Percentiles rank a stretch among this genome's conserved stretches.
Conservation (phyloP, 225 moss, liverwort and hornwort genomes). For the Bryum argenteum region DNA sequence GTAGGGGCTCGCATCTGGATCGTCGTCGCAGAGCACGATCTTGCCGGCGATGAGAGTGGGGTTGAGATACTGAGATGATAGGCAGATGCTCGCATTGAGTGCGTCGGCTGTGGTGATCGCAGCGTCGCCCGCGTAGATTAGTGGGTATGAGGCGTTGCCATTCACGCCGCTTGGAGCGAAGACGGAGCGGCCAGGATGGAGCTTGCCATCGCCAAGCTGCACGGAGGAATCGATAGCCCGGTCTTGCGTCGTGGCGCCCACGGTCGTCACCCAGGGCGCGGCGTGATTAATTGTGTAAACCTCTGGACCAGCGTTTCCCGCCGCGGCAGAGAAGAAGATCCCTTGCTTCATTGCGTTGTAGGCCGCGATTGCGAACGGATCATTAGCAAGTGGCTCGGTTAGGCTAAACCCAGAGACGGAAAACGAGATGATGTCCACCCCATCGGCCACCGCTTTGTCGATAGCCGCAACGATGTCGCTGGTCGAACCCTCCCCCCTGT, state of each 20-base stretch:
- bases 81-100: not conserved
- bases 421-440: slow-evolving; percentile 47
- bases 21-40: not conserved
- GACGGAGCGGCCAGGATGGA: slow-evolving; percentile 29
- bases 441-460: slow-evolving; percentile 51
- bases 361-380: slow-evolving; percentile 32
- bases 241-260: slow-evolving; percentile 47
- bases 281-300: slow-evolving; percentile 31
- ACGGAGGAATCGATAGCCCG: slow-evolving; percentile 10
- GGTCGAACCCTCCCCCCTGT: slow-evolving; percentile 4
- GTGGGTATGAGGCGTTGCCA: not conserved
- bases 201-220: slow-evolving; percentile 36
- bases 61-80: not conserved
- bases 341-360: slow-evolving; percentile 48
- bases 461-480: slow-evolving; percentile 50
- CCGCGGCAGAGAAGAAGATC: slow-evolving; percentile 38
- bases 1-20: not conserved
- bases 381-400: fast-evolving
- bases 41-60: not conserved
- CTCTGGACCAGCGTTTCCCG: slow-evolving; percentile 34
- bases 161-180: not conserved
- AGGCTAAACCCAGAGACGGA: not conserved
- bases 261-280: slow-evolving; percentile 56
- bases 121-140: not conserved
- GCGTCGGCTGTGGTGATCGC: not conserved